phyloP scores from a whole-genome alignment of 1,284 basidiomycete genomes.

The Pulveroboletus ridleyi region DNA sequence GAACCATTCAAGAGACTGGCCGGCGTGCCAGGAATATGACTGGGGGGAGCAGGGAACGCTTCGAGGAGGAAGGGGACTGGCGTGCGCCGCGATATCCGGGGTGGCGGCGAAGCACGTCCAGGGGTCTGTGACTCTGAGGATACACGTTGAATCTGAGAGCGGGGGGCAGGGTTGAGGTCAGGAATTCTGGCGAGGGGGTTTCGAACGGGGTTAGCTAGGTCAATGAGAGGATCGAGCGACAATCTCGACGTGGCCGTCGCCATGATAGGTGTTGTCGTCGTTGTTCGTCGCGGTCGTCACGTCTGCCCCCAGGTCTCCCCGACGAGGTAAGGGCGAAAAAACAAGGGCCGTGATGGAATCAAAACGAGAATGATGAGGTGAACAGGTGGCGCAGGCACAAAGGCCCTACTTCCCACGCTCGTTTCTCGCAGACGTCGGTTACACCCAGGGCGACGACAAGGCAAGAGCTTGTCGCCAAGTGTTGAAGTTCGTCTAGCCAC shows the following conservation, averaged over 20 bases:
- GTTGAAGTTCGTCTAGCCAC: too few relatives aligned
- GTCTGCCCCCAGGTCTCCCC: constrained; percentile 16
- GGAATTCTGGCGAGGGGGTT: constrained; percentile 19
- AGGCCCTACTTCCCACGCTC: constrained; percentile 32
- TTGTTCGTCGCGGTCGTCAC: constrained; percentile 28
- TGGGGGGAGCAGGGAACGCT: constrained; percentile 38
- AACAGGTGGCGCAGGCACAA: constrained; percentile 23
- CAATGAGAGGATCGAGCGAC: constrained; percentile 27
- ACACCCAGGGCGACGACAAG: constrained; percentile 4
- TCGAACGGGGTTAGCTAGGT: constrained; percentile 20
- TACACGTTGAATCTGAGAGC: constrained; percentile 26
- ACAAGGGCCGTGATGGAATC: constrained; percentile 24
- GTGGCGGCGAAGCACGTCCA: constrained; percentile 36
- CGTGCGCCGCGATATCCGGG: constrained; percentile 39
- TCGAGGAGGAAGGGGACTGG: constrained; percentile 40
- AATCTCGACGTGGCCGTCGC: constrained; percentile 25
- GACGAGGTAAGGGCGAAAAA: constrained; percentile 31
- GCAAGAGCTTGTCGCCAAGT: too few relatives aligned
- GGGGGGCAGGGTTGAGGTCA: constrained; percentile 21
- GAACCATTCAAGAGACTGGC: constrained; percentile 19
- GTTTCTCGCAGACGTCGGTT: constrained; percentile 25
- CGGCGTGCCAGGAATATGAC: constrained; percentile 38
- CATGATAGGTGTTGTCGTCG: constrained; percentile 19
- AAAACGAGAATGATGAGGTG: constrained; percentile 17
- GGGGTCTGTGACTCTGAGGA: constrained; percentile 35